Base-by-base conservation (phyloP, 768 basidiomycete species). In the Suillus decipiens region DNA sequence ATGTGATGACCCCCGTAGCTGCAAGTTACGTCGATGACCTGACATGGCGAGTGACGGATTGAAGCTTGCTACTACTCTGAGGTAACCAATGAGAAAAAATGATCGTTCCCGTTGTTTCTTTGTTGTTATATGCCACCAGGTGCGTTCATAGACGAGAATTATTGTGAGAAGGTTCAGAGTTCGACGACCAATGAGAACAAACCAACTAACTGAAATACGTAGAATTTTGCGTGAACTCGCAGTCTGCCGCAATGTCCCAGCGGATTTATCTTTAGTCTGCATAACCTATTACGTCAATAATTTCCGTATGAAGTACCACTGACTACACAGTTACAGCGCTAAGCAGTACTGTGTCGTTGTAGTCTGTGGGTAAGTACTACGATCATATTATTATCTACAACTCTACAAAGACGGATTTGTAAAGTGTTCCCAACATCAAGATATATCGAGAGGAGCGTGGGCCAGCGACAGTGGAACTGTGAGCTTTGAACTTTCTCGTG, bases 1-100 rank as follows among this genome's bases (percentile, higher is more conserved):
- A 28, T 70, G 58, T 28, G 63, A 53, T 39, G 39, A 39, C 12
- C 34, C 34, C 62, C 41, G 61, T 42, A n/a, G 33, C 22, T 60
- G 48, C 10, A 28, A 15, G 24, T 24, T 59, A 7, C 10, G 24
- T 41, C 3, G 24, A 57, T 12, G 12, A 57, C 56, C 24, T 6
- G 56, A 28, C 56, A 57, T 57, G 10, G 17, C 24, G 28, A 41
- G 17, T 11, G 11, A 36, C 28, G 17, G 7, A 55, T 34, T 8
- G 12, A 19, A 34, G 37, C 37, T 39, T 12, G 12, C 37, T 39
- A 17, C 55, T 57, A 17, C 55, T 57, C 37, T 28, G 5, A 12
- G 22, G 37, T 17, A 14, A 5, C 34, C 22, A 51, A 9, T 31
- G 50, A 51, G 28, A 53, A 11, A 2, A n/a, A 34, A 34, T 24